phyloP scores from a whole-genome alignment of 2,329 filamentous ascomycete species.

The Intubia oerlemansii region DNA sequence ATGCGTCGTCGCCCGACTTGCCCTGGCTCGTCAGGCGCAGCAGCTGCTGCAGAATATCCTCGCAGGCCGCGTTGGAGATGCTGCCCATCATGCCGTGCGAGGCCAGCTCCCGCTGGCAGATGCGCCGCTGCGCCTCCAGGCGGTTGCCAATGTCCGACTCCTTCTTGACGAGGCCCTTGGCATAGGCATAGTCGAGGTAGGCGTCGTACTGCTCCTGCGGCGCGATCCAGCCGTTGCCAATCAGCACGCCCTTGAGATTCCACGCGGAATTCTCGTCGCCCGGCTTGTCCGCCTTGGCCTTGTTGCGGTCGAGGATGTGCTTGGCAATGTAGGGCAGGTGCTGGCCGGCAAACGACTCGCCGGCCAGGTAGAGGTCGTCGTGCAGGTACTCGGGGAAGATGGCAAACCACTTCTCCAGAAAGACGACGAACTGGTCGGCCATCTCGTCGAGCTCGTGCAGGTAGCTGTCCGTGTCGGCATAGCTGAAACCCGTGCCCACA shows the following conservation, averaged over 20 bases:
- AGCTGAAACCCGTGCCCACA: slow-evolving; percentile 91
- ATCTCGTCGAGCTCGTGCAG: slow-evolving; percentile 71
- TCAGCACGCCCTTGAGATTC: slow-evolving; percentile 69
- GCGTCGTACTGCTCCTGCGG: slow-evolving; percentile 75
- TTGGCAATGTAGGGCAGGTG: slow-evolving; percentile 95
- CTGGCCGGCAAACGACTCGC: slow-evolving; percentile 92
- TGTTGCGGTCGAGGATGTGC: slow-evolving; percentile 75
- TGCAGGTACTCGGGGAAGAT: slow-evolving; percentile 80
- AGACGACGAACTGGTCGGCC: slow-evolving; percentile 70
- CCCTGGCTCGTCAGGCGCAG: slow-evolving; percentile 37
- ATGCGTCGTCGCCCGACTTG: slow-evolving; percentile 32
- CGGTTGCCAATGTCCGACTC: slow-evolving; percentile 40
- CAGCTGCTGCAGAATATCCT: slow-evolving; percentile 53
- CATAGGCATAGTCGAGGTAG: slow-evolving; percentile 64
- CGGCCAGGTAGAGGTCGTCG: slow-evolving; percentile 85
- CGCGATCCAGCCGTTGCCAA: slow-evolving; percentile 96
- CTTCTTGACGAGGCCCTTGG: slow-evolving; percentile 49
- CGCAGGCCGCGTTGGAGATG: slow-evolving; percentile 53
- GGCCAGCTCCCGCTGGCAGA: slow-evolving; percentile 43
- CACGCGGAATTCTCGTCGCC: too few relatives aligned
- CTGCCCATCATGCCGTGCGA: slow-evolving; percentile 21
- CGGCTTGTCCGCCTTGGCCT: slow-evolving; percentile 23
- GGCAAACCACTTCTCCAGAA: slow-evolving; percentile 78
- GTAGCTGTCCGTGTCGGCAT: slow-evolving; percentile 76
- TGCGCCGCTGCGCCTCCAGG: slow-evolving; percentile 46